Conservation (phyloP, 208 protist genomes). For the Novymonas esmeraldas region DNA sequence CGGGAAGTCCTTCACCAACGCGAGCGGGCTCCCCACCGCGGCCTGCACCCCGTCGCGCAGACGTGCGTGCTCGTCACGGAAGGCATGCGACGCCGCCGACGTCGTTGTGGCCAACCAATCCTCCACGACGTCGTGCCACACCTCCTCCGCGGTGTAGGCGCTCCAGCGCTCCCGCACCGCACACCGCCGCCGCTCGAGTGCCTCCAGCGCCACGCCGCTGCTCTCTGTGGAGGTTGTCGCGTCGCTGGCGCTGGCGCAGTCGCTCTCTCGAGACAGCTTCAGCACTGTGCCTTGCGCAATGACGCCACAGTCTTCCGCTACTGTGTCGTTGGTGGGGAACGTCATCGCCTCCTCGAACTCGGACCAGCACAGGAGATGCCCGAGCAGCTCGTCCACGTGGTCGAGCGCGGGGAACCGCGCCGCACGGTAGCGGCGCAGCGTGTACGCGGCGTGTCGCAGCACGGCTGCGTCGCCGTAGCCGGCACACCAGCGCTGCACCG, state of each 20-base stretch:
- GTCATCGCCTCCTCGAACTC: constrained; percentile 25
- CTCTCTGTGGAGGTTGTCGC: no score
- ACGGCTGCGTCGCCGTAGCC: constrained; percentile 20
- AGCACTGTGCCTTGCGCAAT: not conserved
- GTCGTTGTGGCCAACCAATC: constrained; percentile 31
- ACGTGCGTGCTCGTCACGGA: constrained; percentile 31
- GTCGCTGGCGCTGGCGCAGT: no score
- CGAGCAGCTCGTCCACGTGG: constrained; percentile 10
- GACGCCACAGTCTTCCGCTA: not conserved
- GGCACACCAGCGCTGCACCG: constrained; percentile 4
- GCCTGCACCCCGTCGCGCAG: constrained; percentile 35
- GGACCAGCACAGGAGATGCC: constrained; percentile 18
- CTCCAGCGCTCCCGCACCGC: constrained; percentile 13
- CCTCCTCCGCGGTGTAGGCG: constrained; percentile 6
- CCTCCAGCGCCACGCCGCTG: not conserved
- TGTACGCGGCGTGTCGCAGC: constrained; percentile 13
- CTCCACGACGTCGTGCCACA: constrained; percentile 29
- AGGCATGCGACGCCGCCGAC: constrained; percentile 15
- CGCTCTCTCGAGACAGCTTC: no score
- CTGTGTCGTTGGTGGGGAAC: not conserved
- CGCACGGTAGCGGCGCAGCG: constrained; percentile 21
- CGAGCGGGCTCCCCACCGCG: constrained; percentile 31
- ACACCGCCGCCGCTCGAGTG: not conserved
- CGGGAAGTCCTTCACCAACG: constrained; percentile 31
- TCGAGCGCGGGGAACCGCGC: constrained; percentile 18